phyloP scores from a whole-genome alignment of 352 stramenopile species.

The Phytophthora nicotianae region DNA sequence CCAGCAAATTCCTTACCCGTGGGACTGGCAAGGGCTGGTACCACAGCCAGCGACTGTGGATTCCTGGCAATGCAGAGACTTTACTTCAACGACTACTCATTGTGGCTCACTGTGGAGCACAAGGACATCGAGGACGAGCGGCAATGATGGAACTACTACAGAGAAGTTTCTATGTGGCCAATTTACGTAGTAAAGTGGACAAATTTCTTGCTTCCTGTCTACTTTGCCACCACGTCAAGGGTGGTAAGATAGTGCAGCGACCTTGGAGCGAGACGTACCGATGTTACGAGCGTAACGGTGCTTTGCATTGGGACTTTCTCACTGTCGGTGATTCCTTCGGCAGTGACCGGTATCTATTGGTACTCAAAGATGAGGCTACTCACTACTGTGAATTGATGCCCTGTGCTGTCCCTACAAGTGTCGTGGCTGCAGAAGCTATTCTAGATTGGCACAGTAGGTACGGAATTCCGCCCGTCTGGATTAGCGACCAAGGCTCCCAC shows the following conservation, averaged over 20 bases:
- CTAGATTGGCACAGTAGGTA: constrained; percentile 39
- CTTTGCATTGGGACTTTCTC: constrained; percentile 42
- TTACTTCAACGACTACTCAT: constrained; percentile 7
- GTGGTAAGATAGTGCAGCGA: not conserved
- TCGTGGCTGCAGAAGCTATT: constrained; percentile 19
- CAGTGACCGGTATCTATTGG: constrained; percentile 20
- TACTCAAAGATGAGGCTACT: constrained; percentile 35
- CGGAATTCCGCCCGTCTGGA: constrained; percentile 20
- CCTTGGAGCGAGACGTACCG: constrained; percentile 12
- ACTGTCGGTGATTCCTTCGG: constrained; percentile 28
- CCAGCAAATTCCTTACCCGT: no score
- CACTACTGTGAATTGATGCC: constrained; percentile 32
- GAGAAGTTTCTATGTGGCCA: not conserved
- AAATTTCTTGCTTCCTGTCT: no score
- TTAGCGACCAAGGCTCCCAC: constrained; percentile 33
- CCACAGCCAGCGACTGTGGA: constrained; percentile 2
- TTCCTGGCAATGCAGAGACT: not conserved
- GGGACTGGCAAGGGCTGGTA: no score
- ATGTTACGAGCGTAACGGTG: constrained; percentile 28
- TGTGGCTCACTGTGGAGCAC: constrained; percentile 8
- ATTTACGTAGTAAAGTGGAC: not conserved
- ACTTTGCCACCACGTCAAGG: constrained; percentile 11
- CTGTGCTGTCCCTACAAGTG: constrained; percentile 19
- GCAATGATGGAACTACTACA: not conserved
- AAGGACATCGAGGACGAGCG: constrained; percentile 8